phyloP scores from a whole-genome alignment of 2,329 filamentous ascomycete species.

The Aspergillus sp. region DNA sequence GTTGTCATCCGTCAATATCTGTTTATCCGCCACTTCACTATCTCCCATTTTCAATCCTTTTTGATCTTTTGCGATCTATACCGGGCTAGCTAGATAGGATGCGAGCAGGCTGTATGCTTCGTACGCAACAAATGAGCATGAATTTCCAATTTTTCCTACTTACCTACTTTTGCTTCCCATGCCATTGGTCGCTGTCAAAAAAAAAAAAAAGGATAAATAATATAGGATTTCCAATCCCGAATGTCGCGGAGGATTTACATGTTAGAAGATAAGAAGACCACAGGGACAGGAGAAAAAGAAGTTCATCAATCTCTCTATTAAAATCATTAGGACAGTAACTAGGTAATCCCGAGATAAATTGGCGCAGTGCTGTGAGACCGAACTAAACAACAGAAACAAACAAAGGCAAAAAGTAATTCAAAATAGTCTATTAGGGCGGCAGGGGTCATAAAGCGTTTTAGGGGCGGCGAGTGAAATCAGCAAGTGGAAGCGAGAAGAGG shows the following conservation, averaged over 20 bases:
- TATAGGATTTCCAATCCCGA: too few relatives aligned
- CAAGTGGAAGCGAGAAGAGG: neutral
- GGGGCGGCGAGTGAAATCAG: neutral
- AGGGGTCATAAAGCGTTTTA: neutral
- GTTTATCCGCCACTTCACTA: neutral
- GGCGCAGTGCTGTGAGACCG: neutral
- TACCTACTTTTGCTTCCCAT: too few relatives aligned
- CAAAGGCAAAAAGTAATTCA: neutral
- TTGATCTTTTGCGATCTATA: neutral
- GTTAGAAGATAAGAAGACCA: neutral
- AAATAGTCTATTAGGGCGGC: neutral
- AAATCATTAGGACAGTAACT: slow-evolving; percentile 1
- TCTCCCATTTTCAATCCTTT: neutral
- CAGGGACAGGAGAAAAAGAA: neutral
- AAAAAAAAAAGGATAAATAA: too few relatives aligned
- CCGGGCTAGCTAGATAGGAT: neutral
- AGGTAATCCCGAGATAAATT: neutral
- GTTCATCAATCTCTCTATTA: slow-evolving; percentile 3
- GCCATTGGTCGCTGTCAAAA: too few relatives aligned
- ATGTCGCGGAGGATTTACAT: neutral
- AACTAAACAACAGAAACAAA: neutral
- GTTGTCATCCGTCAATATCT: neutral
- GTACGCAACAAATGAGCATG: too few relatives aligned
- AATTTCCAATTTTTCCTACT: too few relatives aligned
- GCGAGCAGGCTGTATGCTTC: too few relatives aligned